Evolutionary conservation across 192 early-diverging fungal genomes (phyloP).

Genomic region (Linnemannia exigua): DNA sequence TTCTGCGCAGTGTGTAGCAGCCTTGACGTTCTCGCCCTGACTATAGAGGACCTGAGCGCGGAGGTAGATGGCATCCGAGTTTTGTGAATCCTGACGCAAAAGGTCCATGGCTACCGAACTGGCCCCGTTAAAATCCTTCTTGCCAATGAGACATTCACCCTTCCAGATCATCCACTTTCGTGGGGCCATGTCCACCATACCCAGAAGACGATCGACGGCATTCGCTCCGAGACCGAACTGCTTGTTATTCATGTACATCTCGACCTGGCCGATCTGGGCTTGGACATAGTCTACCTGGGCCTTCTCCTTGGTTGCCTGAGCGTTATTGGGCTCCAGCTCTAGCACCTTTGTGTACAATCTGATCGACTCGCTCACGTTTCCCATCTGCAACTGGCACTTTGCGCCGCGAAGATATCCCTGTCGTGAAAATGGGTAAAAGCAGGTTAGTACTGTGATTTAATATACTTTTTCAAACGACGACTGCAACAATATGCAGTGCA

Average conservation of each 20-base stretch:
- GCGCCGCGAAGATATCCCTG: conserved; percentile 70
- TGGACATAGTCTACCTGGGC: conserved; percentile 59
- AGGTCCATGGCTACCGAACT: conserved; percentile 70
- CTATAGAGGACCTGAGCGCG: conserved; percentile 79
- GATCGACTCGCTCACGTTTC: conserved; percentile 74
- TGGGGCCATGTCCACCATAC: conserved; percentile 57
- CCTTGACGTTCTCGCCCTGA: conserved; percentile 73
- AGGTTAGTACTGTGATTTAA: too few relatives aligned
- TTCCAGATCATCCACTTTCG: conserved; percentile 77
- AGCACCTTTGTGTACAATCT: conserved; percentile 60
- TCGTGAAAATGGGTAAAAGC: background rate
- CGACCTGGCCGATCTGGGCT: conserved; percentile 61
- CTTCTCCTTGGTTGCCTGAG: conserved; percentile 56
- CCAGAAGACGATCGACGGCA: conserved; percentile 61
- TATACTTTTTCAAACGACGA: too few relatives aligned
- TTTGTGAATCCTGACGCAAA: conserved; percentile 71
- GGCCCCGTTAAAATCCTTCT: conserved; percentile 75
- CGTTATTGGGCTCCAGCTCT: conserved; percentile 56
- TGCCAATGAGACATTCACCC: conserved; percentile 74
- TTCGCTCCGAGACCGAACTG: conserved; percentile 64
- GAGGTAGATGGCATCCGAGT: conserved; percentile 78
- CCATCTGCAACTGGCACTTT: conserved; percentile 81
- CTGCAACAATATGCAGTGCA: too few relatives aligned
- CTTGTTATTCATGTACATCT: conserved; percentile 60
- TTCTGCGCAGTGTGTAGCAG: conserved; percentile 65